Conservation (phyloP, 1,284 basidiomycete species). For the Sporisorium sorghi region DNA sequence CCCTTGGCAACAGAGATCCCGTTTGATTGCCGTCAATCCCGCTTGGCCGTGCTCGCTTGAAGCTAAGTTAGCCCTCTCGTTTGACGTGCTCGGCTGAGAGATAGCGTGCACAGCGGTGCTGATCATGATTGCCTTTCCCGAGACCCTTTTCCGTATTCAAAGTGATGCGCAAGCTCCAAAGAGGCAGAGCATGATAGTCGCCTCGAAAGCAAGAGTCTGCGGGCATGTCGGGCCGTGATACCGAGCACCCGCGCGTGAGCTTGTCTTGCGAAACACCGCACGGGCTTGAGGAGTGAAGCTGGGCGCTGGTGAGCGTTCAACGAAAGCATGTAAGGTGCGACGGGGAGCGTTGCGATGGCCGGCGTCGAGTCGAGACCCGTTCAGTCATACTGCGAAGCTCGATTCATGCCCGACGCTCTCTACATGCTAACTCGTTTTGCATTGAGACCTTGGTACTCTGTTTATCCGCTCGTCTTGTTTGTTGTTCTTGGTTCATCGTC, state of each 20-base stretch:
- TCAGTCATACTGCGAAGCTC: background rate
- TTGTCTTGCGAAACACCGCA: background rate
- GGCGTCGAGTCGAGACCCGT: background rate
- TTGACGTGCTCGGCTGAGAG: constrained; percentile 1
- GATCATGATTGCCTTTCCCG: background rate
- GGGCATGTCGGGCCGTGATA: background rate
- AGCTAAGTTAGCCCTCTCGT: background rate
- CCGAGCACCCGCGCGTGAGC: background rate
- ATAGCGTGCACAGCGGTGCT: background rate
- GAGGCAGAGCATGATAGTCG: background rate
- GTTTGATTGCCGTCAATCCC: background rate
- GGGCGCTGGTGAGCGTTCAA: too few species aligned
- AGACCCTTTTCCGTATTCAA: background rate
- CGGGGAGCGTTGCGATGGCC: background rate
- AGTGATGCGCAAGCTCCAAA: constrained; percentile 3
- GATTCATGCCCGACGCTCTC: background rate
- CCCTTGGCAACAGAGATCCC: too few species aligned
- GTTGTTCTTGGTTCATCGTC: constrained; percentile 8
- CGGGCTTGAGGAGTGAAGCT: too few species aligned
- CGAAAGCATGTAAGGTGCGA: background rate
- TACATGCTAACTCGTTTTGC: too few species aligned
- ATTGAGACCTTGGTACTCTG: too few species aligned
- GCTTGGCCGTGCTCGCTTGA: background rate
- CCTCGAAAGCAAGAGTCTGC: constrained; percentile 2
- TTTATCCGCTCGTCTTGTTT: constrained; percentile 9